These are phyloP conservation scores for Ceratocystis lukuohia DNA, from an alignment of 2,329 filamentous ascomycete species.

Conservation along the genomic window DNA sequence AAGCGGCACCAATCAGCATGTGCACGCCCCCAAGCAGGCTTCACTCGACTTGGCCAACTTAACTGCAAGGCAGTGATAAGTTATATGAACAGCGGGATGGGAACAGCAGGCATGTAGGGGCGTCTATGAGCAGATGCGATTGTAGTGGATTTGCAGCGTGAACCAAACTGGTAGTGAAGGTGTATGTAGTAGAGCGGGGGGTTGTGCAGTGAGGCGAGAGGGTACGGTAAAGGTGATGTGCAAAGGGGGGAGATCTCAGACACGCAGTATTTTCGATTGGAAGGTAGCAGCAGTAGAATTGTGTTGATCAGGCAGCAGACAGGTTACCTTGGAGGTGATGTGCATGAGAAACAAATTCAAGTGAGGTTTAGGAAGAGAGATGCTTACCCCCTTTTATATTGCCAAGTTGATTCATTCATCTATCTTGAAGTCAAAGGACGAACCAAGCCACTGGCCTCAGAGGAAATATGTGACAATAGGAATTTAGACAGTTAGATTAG, in stretches of 20 bases:
- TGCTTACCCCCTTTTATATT: background rate
- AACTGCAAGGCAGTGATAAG: background rate
- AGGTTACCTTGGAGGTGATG: background rate
- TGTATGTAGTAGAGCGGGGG: background rate
- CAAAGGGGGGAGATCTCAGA: background rate
- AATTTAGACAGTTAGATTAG: background rate
- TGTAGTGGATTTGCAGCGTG: background rate
- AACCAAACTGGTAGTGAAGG: background rate
- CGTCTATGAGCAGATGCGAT: background rate
- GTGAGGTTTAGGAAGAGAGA: background rate
- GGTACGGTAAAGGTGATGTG: background rate
- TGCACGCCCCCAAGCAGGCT: background rate
- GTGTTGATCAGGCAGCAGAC: too few relatives aligned
- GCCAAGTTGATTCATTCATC: background rate
- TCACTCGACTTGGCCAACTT: background rate
- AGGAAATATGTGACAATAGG: background rate
- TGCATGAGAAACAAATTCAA: background rate
- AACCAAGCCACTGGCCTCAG: too few relatives aligned
- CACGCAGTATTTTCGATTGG: background rate
- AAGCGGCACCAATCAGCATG: background rate
- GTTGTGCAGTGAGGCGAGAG: background rate
- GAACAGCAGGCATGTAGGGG: background rate
- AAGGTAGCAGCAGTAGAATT: background rate
- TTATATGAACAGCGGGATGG: background rate
- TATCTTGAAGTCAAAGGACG: background rate